These are phyloP conservation scores for Colletotrichum sp. DNA, from an alignment of 2,329 filamentous ascomycete genomes.

Conservation along the genomic window DNA sequence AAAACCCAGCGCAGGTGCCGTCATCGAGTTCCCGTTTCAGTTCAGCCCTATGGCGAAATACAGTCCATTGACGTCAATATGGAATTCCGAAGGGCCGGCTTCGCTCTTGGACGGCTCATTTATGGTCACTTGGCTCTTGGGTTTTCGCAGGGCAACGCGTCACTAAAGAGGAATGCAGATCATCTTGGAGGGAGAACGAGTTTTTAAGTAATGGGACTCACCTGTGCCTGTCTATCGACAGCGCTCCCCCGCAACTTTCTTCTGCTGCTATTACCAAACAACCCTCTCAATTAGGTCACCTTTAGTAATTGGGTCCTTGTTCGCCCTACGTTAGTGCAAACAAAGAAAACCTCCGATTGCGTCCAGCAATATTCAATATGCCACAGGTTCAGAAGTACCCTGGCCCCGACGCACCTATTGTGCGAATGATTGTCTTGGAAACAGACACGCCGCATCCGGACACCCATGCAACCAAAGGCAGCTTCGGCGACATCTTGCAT, in stretches of 20 bases:
- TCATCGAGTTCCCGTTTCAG: background rate
- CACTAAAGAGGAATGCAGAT: background rate
- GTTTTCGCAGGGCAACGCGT: background rate
- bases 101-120: background rate
- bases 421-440: constrained; percentile 59
- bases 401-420: constrained; percentile 4
- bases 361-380: background rate
- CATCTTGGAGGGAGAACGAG: background rate
- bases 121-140: background rate
- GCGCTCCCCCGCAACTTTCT: background rate
- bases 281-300: background rate
- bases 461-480: constrained; percentile 52
- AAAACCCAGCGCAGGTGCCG: background rate
- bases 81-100: background rate
- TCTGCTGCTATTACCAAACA: background rate
- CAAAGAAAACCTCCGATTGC: background rate
- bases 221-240: background rate
- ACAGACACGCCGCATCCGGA: constrained; percentile 61
- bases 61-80: constrained; percentile 12
- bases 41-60: constrained; percentile 9
- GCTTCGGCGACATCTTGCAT: constrained; percentile 60
- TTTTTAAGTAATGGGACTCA: background rate
- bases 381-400: constrained; percentile 3
- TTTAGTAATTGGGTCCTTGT: background rate
- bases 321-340: background rate